Evolutionary conservation across 306 rosid species (phyloP).

Genomic region (Lotus japonicus): DNA sequence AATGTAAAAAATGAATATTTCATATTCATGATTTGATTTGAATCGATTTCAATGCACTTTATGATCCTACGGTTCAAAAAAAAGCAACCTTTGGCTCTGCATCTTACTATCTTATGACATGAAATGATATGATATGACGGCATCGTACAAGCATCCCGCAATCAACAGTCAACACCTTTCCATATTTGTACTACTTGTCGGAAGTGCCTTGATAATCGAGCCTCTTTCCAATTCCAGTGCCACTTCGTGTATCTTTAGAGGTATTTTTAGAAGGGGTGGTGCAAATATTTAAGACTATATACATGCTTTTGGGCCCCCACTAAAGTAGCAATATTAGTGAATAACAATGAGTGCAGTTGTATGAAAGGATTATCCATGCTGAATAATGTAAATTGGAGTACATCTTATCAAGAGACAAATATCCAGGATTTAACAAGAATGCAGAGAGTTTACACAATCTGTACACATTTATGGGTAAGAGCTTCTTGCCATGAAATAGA

Average conservation of each 20-base stretch:
- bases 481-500: not conserved
- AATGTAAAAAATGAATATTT: too few species aligned
- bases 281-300: not conserved
- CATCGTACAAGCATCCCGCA: slow-evolving; percentile 55
- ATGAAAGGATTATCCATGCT: too few species aligned
- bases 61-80: too few species aligned
- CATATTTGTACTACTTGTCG: slow-evolving; percentile 38
- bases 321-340: not conserved
- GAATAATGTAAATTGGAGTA: not conserved
- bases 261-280: too few species aligned
- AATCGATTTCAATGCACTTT: too few species aligned
- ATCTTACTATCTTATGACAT: too few species aligned
- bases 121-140: slow-evolving; percentile 4
- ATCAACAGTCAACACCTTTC: slow-evolving; percentile 42
- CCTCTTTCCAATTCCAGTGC: not conserved
- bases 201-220: not conserved
- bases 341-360: too few species aligned
- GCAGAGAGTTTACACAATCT: not conserved
- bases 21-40: too few species aligned
- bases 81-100: too few species aligned
- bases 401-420: not conserved
- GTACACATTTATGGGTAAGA: not conserved
- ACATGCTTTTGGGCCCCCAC: not conserved
- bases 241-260: too few species aligned
- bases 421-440: too few species aligned